These are phyloP conservation scores for Fusarium begoniae DNA, from an alignment of 2,329 filamentous ascomycete species.

Conservation along the genomic window DNA sequence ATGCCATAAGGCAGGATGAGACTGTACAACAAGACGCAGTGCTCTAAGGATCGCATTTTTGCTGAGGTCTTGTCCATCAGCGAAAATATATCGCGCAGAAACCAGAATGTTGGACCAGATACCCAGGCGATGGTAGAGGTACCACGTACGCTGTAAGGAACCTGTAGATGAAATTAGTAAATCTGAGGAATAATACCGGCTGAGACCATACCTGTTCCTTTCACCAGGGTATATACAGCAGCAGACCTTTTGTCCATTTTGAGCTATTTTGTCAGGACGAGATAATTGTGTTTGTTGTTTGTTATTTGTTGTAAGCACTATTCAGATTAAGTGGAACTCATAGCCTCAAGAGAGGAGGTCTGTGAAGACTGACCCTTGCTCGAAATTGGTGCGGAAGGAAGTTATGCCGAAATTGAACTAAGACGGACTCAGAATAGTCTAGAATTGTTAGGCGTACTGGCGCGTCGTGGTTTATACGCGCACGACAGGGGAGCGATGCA, in stretches of 20 bases:
- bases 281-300: neutral
- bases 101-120: constrained; percentile 28
- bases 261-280: neutral
- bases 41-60: neutral
- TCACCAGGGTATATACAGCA: neutral
- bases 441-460: rapidly evolving
- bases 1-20: neutral
- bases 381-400: neutral
- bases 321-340: neutral
- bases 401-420: neutral
- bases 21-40: neutral
- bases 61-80: neutral
- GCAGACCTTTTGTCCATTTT: neutral
- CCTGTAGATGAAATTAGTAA: neutral
- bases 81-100: constrained; percentile 19
- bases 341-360: neutral
- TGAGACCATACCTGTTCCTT: neutral
- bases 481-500: neutral
- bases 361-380: neutral
- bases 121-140: constrained; percentile 28
- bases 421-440: neutral
- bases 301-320: neutral
- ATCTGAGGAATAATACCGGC: rapidly evolving
- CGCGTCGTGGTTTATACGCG: neutral
- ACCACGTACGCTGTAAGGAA: constrained; percentile 29